Conservation (phyloP, 169 alveolate species). For the Plasmodium vinckei region DNA sequence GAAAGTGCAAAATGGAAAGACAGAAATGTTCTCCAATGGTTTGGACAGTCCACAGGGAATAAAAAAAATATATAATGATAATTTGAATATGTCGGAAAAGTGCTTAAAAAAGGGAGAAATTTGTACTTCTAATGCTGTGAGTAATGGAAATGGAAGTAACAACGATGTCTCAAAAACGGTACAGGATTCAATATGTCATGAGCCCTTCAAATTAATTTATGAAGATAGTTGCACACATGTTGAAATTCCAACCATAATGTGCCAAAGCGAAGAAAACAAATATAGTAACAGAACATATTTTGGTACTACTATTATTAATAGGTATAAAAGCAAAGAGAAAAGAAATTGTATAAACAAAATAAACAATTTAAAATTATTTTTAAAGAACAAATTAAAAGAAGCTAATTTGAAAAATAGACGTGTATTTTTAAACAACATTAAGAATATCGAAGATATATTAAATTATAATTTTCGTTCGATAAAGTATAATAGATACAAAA, state of each 20-base stretch:
- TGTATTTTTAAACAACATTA: constrained; percentile 27
- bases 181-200: constrained; percentile 19
- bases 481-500: not conserved
- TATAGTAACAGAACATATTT: not conserved
- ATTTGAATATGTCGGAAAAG: not conserved
- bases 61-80: not conserved
- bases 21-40: not conserved
- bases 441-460: constrained; percentile 14
- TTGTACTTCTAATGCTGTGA: not conserved
- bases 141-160: not conserved
- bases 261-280: not conserved
- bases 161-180: not conserved
- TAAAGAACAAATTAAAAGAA: constrained; percentile 5
- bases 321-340: not conserved
- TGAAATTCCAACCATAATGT: constrained; percentile 23
- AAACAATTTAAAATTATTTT: constrained; percentile 14
- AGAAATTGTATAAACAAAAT: not conserved
- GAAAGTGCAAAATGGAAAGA: not conserved
- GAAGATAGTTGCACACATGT: constrained; percentile 50
- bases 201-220: constrained; percentile 18
- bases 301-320: not conserved
- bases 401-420: constrained; percentile 12
- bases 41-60: not conserved
- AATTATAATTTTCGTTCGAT: constrained; percentile 28
- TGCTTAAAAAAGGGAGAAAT: not conserved